Evolutionary conservation across 2,329 filamentous ascomycete species (phyloP), one percentile per base, ranked within the genome.

Genomic region (Neofusicoccum cordaticola): DNA sequence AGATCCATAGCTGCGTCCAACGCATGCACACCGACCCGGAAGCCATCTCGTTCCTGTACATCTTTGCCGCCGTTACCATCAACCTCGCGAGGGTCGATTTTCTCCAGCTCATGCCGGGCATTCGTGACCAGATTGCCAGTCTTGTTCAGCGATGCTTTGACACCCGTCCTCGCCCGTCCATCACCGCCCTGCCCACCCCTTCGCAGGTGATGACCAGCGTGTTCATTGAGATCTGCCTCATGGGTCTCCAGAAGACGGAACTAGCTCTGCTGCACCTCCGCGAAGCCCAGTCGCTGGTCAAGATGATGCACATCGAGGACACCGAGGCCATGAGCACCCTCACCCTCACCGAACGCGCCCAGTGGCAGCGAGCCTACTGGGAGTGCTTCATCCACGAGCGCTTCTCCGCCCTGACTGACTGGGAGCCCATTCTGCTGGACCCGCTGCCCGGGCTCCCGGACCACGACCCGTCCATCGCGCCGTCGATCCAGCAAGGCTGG

Each of bases 231-330:
- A 89, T 86, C 42, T 89, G 88, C 65, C 86, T 89, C 73, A 89
- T 90, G 66, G 88, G 86, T 42, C 79, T 91, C 52, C 89, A 92
- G 67, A 82, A 88, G 73, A 89, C 93, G 73, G 87, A 90, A 67
- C 88, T 88, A 74, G 90, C 90, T 1, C 94, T 91, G 90, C 93
- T 88, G 72, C 87, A 92, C 73, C 80, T 94, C 9, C 87, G 90
- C 31, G 91, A 95, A 76, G 89, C 90, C 5, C 89, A 87, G 1
- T 93, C 90, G 5, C 81, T 94, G 75, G 42, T 60, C 41, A 60
- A 60, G n/a, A 60, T 60, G 56, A 13, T 35, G 8, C 77, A 80
- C 11, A 75, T 82, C 17, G 78, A 81, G 64, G 77, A 79, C 45
- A 71, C 75, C n/a, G 72, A 77, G 4, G 67, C 70, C 6, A 73